Conservation (phyloP, 2,329 filamentous ascomycete species). For the Colletotrichum viniferum region DNA sequence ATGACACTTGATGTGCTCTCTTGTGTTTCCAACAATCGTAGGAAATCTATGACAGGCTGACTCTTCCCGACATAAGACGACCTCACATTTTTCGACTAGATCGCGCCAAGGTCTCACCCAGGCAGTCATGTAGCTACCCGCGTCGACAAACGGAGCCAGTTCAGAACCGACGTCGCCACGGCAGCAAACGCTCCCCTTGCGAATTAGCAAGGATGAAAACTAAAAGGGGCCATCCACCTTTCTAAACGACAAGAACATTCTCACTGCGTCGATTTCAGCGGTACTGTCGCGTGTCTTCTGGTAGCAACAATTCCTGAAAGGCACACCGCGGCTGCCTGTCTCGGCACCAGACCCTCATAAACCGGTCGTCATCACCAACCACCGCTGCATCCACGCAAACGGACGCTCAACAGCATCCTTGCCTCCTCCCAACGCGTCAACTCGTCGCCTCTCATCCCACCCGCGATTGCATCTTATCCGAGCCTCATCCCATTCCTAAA, state of each 20-base stretch:
- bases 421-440: fast-evolving
- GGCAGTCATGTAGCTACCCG: neutral
- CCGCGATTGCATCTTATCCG: fast-evolving
- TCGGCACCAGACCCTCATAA: neutral
- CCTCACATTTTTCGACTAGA: neutral
- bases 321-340: neutral
- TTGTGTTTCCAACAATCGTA: no score
- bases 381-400: neutral
- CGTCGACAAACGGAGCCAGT: neutral
- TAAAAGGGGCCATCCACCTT: neutral
- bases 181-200: neutral
- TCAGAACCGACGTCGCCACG: neutral
- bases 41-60: no score
- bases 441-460: neutral
- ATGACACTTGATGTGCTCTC: no score
- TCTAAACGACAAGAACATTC: neutral
- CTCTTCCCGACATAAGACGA: no score
- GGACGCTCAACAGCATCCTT: neutral
- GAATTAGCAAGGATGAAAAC: fast-evolving
- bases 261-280: fast-evolving
- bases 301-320: fast-evolving
- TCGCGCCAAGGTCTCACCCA: neutral
- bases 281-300: fast-evolving
- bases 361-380: neutral
- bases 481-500: neutral